Evolutionary conservation across 1,284 basidiomycete species (phyloP), one percentile per base, ranked within the genome.

Genomic region (Sparassis latifolia): DNA sequence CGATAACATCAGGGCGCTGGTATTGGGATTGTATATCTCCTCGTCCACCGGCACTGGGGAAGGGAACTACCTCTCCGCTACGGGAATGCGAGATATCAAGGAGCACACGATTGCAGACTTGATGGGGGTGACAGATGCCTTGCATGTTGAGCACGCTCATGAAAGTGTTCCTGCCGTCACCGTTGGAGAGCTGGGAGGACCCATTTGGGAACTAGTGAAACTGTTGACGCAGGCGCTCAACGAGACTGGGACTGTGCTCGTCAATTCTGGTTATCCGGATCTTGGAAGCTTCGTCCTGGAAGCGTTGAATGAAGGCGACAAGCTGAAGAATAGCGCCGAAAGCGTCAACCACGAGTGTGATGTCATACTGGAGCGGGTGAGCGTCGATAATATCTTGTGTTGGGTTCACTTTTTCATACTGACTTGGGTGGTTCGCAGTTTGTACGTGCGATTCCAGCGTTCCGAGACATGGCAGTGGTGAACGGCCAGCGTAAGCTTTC

Each of bases 181-280:
- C 0, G 77, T 96, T 4, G 91, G 92, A 9, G 79, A 86, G 61
- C 71, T 85, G 3, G 84, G 86, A 1, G 91, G 89, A 0, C 82
- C 79, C 2, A 66, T 91, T 52, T 79, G 84, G 62, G 84, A 91
- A 60, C 69, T 91, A 6, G 83, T 92, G 9, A 76, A 77, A 53
- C 69, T 89, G 41, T 75, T 95, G 29, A 79, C 78, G 5, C 62
- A 59, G 4, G 79, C 81, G 3, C 60, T 93, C 54, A 83, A 83
- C 47, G 81, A 87, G 60, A 92, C 92, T 0, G 92, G 92, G 1
- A 64, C 69, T 12, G 73, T 83, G 27, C 66, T 96, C 45, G 66
- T 80, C 5, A 63, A 73, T n/a, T 68, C 68, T 2, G 83, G 86
- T 0, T 84, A 86, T 59, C 72, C 75, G 4, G 80, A 84, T 64